These are phyloP conservation scores for Oidium heveae DNA, from an alignment of 2,329 filamentous ascomycete genomes.

Conservation along the genomic window DNA sequence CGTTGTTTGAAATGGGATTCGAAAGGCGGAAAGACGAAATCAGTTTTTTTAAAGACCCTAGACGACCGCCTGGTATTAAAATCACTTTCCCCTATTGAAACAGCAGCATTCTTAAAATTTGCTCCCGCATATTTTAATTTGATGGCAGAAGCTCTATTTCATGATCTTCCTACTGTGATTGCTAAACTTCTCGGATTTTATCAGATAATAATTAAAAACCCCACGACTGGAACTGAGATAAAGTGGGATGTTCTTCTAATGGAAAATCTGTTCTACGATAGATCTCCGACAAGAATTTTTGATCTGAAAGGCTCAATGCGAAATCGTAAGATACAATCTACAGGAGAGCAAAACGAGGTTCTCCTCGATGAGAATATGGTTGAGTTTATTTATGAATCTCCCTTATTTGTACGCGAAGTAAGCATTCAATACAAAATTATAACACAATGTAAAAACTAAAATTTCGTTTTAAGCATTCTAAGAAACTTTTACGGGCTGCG, in stretches of 20 bases:
- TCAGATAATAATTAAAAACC: slow-evolving; percentile 91
- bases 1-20: slow-evolving; percentile 95
- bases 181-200: slow-evolving; percentile 99
- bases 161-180: slow-evolving; percentile 84
- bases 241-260: slow-evolving; percentile 87
- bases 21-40: slow-evolving; percentile 93
- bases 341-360: slow-evolving; percentile 88
- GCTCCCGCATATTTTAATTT: slow-evolving; percentile 94
- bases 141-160: slow-evolving; percentile 89
- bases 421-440: neutral
- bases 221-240: slow-evolving; percentile 71
- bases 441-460: neutral
- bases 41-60: slow-evolving; percentile 84
- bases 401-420: slow-evolving; percentile 66
- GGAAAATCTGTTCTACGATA: slow-evolving; percentile 96
- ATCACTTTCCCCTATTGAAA: slow-evolving; percentile 73
- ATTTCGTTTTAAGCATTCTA: slow-evolving; percentile 35
- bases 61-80: slow-evolving; percentile 69
- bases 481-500: slow-evolving; percentile 70
- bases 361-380: slow-evolving; percentile 97
- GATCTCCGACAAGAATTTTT: slow-evolving; percentile 68
- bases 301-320: slow-evolving; percentile 97
- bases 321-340: slow-evolving; percentile 89
- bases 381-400: slow-evolving; percentile 94
- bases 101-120: slow-evolving; percentile 80